These are phyloP conservation scores for Beauveria australis DNA, from an alignment of 2,329 filamentous ascomycete genomes.

Conservation along the genomic window DNA sequence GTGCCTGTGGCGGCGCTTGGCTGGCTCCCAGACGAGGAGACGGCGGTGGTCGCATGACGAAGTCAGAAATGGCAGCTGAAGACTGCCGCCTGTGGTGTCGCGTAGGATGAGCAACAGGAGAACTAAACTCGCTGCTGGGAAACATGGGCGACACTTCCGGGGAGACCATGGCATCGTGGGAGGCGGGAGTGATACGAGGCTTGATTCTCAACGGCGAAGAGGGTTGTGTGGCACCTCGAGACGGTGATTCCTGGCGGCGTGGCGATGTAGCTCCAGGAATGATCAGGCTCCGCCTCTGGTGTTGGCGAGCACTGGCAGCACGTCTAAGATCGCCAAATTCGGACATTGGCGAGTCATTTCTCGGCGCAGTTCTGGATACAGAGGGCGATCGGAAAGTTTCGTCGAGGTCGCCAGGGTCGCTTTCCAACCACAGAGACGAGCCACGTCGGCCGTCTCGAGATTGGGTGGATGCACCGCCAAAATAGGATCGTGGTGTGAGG, in stretches of 20 bases:
- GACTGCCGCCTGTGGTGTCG: conserved; percentile 82
- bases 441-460: conserved; percentile 61
- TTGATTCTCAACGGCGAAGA: conserved; percentile 87
- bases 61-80: conserved; percentile 73
- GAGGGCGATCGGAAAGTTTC: conserved; percentile 79
- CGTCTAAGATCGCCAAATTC: conserved; percentile 71
- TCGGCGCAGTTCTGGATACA: conserved; percentile 54
- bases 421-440: conserved; percentile 67
- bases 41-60: conserved; percentile 58
- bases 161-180: conserved; percentile 62
- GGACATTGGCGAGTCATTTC: conserved; percentile 85
- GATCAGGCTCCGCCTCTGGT: conserved; percentile 80
- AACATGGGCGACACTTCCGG: conserved; percentile 87
- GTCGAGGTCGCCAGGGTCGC: conserved; percentile 79
- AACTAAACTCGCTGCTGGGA: conserved; percentile 71
- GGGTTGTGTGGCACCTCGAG: conserved; percentile 62
- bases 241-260: conserved; percentile 82
- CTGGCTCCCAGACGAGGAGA: conserved; percentile 76
- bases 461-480: conserved; percentile 47
- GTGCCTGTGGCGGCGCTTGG: conserved; percentile 70
- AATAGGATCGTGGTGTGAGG: conserved; percentile 80
- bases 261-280: conserved; percentile 72
- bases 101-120: conserved; percentile 53
- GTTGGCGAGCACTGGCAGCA: conserved; percentile 69
- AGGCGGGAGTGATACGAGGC: conserved; percentile 54